Evolutionary conservation across 2,329 filamentous ascomycete genomes (phyloP).

Genomic region (Nigrospora osmanthi): DNA sequence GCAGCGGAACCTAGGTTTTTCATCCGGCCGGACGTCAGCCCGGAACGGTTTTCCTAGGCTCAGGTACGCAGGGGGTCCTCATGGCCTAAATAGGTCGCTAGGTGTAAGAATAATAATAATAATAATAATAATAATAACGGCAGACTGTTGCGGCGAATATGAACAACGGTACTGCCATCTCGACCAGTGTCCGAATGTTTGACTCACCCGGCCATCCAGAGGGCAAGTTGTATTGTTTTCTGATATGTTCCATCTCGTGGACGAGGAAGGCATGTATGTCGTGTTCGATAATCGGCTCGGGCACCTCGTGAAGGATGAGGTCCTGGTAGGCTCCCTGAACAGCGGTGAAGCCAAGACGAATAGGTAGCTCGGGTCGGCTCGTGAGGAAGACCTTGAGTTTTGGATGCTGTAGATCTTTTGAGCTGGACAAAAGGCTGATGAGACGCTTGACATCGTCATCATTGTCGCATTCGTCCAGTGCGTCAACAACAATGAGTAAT

Average conservation of each 20-base stretch:
- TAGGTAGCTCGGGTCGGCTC: conserved; percentile 30
- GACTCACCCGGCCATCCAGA: conserved; percentile 23
- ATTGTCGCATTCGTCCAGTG: conserved; percentile 1
- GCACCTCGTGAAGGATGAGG: conserved; percentile 28
- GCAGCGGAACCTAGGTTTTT: no score
- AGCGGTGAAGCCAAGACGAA: conserved; percentile 25
- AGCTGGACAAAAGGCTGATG: conserved; percentile 17
- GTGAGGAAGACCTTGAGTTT: conserved; percentile 29
- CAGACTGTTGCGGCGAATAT: no score
- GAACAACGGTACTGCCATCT: conserved; percentile 17
- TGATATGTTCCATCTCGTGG: no score
- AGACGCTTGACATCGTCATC: conserved; percentile 20
- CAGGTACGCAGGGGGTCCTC: no score
- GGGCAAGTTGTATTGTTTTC: no score
- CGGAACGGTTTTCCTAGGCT: no score
- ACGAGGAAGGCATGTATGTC: no score
- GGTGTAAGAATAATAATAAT: no score
- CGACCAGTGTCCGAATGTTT: conserved; percentile 4
- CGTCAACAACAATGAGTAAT: no score
- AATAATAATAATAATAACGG: no score
- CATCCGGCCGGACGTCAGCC: no score
- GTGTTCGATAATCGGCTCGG: neutral
- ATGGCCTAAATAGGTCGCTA: no score
- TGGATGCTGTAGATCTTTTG: conserved; percentile 5
- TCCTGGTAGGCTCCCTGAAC: conserved; percentile 17